Percentiles rank a stretch among this genome's conserved stretches.
phyloP scores from a whole-genome alignment of 2,329 filamentous ascomycete species.

The Fusarium sp. region DNA sequence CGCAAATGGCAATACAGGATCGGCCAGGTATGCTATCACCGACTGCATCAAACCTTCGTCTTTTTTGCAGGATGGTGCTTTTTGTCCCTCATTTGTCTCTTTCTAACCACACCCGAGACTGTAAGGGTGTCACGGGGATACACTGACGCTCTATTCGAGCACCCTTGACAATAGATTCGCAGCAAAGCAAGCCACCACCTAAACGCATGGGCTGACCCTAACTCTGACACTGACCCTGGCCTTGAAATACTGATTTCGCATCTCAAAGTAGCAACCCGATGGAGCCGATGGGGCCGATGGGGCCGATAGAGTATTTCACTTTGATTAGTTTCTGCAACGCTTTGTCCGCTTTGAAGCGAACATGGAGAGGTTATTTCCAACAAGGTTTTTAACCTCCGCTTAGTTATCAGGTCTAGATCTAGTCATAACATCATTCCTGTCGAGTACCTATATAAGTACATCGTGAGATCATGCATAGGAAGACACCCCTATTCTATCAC shows the following conservation, averaged over 20 bases:
- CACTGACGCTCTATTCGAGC: slow-evolving; percentile 52
- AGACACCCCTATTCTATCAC: neutral
- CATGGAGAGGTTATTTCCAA: neutral
- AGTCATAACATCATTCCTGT: too few relatives aligned
- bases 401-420: neutral
- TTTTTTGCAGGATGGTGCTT: slow-evolving; percentile 56
- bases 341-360: neutral
- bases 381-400: neutral
- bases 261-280: neutral
- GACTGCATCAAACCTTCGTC: slow-evolving; percentile 29
- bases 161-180: slow-evolving; percentile 38
- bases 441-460: neutral
- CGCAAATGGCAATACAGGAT: neutral
- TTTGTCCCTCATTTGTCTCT: slow-evolving; percentile 52
- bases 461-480: neutral
- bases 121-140: slow-evolving; percentile 53
- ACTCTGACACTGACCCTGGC: neutral
- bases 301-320: neutral
- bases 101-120: slow-evolving; percentile 54
- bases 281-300: neutral
- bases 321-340: neutral
- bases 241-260: neutral
- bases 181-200: slow-evolving; percentile 1
- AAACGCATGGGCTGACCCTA: neutral
- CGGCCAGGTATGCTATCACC: neutral